Evolutionary conservation across 805 yeast genomes (phyloP).

Genomic region (Barnettozyma pratensis): DNA sequence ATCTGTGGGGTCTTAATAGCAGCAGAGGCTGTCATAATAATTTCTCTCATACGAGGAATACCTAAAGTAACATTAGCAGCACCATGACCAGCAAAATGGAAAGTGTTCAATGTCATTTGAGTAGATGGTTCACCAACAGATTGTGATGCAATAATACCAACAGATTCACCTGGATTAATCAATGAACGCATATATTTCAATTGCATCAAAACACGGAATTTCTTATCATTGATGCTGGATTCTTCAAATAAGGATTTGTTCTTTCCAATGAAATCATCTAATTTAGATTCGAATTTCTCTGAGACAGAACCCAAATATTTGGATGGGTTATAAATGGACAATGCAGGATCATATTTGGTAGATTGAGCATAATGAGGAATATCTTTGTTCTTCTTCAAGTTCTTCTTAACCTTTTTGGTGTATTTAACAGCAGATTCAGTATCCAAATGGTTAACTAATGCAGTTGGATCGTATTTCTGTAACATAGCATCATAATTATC

Average conservation of each 20-base stretch:
- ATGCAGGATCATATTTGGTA: constrained; percentile 78
- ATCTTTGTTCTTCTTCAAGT: constrained; percentile 54
- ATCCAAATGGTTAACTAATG: constrained; percentile 66
- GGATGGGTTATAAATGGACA: constrained; percentile 82
- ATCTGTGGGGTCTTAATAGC: constrained; percentile 97
- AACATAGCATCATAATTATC: constrained; percentile 86
- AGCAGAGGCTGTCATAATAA: constrained; percentile 97
- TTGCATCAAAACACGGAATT: constrained; percentile 95
- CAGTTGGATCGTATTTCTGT: constrained; percentile 81
- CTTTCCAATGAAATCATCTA: constrained; percentile 61
- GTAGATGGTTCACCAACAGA: constrained; percentile 99
- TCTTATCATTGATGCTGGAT: constrained; percentile 58
- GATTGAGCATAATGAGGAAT: constrained; percentile 60
- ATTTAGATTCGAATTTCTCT: constrained; percentile 76
- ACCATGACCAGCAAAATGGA: constrained; percentile 99
- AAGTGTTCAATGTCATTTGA: constrained; percentile 95
- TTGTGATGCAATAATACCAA: constrained; percentile 97
- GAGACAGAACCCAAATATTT: constrained; percentile 91
- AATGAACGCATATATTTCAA: constrained; percentile 95
- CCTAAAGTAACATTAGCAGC: constrained; percentile 99
- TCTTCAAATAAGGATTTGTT: constrained; percentile 53
- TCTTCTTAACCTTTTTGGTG: constrained; percentile 76
- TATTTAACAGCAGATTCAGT: constrained; percentile 78
- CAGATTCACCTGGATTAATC: constrained; percentile 95
- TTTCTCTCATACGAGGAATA: constrained; percentile 99